Evolutionary conservation across 2,329 filamentous ascomycete genomes (phyloP).

Genomic region (Fusarium euwallaceae): DNA sequence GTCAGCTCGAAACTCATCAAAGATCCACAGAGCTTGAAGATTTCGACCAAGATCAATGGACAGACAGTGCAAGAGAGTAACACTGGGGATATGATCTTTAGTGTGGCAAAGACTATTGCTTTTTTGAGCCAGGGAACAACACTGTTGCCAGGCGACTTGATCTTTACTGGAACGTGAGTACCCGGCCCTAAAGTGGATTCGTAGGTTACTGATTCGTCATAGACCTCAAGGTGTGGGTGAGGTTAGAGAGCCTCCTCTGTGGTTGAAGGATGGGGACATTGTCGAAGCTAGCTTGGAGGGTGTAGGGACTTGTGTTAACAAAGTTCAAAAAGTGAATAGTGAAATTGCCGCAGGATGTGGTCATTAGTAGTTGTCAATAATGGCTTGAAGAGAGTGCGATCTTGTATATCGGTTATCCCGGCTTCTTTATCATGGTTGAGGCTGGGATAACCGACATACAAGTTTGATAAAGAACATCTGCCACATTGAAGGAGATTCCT

Average conservation of each 20-base stretch:
- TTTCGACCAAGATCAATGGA: background rate
- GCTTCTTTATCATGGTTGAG: too few relatives aligned
- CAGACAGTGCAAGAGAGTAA: background rate
- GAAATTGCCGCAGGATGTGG: too few relatives aligned
- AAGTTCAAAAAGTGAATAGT: background rate
- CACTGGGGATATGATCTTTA: background rate
- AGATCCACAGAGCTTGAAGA: background rate
- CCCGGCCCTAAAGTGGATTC: fast-evolving
- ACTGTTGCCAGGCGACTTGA: background rate
- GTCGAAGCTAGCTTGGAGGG: background rate
- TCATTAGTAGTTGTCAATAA: too few relatives aligned
- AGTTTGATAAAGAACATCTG: too few relatives aligned
- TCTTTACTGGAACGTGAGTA: constrained; percentile 1
- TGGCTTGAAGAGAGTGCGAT: too few relatives aligned
- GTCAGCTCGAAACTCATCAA: background rate
- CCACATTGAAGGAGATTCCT: too few relatives aligned
- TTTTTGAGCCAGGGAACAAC: background rate
- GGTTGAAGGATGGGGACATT: background rate
- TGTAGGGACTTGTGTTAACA: background rate
- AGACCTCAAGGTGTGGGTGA: constrained; percentile 1
- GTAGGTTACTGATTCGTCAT: background rate
- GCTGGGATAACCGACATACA: too few relatives aligned
- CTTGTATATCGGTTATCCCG: too few relatives aligned
- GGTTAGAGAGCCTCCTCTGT: background rate
- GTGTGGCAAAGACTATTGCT: background rate